Conservation (phyloP, 257 asterid species). For the Solanum sejunctum region DNA sequence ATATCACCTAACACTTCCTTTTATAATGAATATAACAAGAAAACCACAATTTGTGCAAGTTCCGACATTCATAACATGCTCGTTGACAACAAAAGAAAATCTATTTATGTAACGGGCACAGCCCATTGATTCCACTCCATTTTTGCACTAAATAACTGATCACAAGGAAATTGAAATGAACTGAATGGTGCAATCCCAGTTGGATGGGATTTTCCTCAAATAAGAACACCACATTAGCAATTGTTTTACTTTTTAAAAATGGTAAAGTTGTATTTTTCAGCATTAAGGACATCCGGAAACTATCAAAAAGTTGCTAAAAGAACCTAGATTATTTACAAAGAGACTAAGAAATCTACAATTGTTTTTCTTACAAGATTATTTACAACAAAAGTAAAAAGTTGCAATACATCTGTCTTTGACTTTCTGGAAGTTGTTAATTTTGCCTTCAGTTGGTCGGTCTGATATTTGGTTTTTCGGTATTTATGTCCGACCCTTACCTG, state of each 20-base stretch:
- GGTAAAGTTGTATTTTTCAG: neutral
- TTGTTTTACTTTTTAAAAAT: neutral
- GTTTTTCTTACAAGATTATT: neutral
- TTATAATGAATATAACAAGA: neutral
- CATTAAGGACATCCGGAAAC: neutral
- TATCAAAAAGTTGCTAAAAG: neutral
- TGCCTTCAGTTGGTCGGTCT: neutral
- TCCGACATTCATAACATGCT: neutral
- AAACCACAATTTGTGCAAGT: neutral
- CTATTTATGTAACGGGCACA: neutral
- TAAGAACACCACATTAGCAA: neutral
- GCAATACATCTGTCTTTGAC: neutral
- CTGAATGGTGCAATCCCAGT: neutral
- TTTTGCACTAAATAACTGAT: neutral
- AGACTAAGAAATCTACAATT: neutral
- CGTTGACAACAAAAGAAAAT: neutral
- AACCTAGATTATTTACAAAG: neutral
- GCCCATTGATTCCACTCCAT: neutral
- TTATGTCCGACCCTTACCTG: neutral
- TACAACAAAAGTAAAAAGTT: neutral
- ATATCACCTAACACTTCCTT: neutral
- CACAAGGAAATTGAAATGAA: neutral
- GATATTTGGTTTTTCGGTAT: neutral
- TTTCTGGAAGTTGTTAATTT: neutral
- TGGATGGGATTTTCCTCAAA: neutral